Percentiles rank a stretch among this genome's conserved stretches.
Conservation (phyloP, 2,329 filamentous ascomycete species). For the Beauveria sp. region DNA sequence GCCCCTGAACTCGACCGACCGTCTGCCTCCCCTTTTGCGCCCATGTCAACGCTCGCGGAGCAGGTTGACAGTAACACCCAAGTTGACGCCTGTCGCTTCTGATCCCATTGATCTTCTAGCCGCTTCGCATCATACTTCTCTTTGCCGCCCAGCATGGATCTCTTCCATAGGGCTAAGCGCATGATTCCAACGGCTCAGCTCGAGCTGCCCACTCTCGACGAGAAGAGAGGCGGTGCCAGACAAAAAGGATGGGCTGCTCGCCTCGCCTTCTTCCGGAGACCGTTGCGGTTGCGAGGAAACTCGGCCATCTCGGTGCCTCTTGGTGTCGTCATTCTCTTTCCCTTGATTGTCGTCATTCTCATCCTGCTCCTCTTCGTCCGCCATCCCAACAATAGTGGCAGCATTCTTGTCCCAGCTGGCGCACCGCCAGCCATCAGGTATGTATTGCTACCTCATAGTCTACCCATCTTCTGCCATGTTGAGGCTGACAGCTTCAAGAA, state of each 20-base stretch:
- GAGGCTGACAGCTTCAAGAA: conserved; percentile 43
- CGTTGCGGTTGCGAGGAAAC: conserved; percentile 83
- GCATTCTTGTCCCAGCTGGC: conserved; percentile 80
- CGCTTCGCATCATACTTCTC: background rate
- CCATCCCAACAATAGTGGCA: conserved; percentile 75
- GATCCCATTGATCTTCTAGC: background rate
- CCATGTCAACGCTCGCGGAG: background rate
- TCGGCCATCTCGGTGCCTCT: conserved; percentile 88
- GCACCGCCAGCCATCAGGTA: conserved; percentile 86
- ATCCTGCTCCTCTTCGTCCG: conserved; percentile 84
- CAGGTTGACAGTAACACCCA: background rate
- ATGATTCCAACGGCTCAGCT: conserved; percentile 36
- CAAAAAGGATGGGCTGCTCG: conserved; percentile 37
- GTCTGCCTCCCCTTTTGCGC: background rate
- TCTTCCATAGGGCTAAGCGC: conserved; percentile 48
- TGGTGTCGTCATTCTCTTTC: conserved; percentile 87
- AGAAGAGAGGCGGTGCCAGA: conserved; percentile 35
- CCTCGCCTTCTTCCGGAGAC: conserved; percentile 76
- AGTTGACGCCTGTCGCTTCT: background rate
- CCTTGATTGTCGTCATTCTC: conserved; percentile 81
- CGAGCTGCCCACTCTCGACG: conserved; percentile 43
- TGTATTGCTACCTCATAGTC: conserved; percentile 18
- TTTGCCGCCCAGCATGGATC: conserved; percentile 40
- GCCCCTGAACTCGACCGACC: conserved; percentile 1
- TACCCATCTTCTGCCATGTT: no score